Conservation (phyloP, 1,284 basidiomycete species). For the Heterobasidion irregulare region DNA sequence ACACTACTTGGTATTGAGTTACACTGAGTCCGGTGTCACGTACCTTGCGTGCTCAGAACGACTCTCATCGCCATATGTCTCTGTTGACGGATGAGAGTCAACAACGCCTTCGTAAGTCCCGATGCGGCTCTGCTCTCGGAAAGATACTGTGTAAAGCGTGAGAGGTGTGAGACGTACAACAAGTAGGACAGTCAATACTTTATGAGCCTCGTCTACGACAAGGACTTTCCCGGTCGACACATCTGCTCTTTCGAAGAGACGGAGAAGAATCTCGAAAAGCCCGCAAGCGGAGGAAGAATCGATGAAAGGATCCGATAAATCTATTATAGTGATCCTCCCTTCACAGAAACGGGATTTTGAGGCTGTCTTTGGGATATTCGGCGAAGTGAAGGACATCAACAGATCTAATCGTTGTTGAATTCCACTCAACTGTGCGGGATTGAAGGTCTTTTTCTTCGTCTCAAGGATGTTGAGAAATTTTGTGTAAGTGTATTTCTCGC, state of each 20-base stretch:
- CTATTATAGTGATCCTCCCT: slow-evolving; percentile 55
- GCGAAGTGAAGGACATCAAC: slow-evolving; percentile 40
- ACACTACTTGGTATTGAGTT: background rate
- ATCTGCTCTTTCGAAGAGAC: slow-evolving; percentile 56
- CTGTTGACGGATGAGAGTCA: slow-evolving; percentile 59
- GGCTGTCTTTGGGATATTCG: too few relatives aligned
- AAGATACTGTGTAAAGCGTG: slow-evolving; percentile 41
- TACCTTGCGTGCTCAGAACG: slow-evolving; percentile 67
- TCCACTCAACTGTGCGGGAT: slow-evolving; percentile 39
- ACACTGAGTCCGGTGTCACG: slow-evolving; percentile 1
- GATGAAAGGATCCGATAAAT: slow-evolving; percentile 66
- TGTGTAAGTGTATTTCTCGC: slow-evolving; percentile 34
- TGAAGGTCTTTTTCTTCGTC: slow-evolving; percentile 39
- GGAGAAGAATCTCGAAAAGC: slow-evolving; percentile 59
- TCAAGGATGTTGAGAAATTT: slow-evolving; percentile 41
- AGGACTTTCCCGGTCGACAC: slow-evolving; percentile 61
- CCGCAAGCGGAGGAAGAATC: slow-evolving; percentile 59
- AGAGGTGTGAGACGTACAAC: background rate
- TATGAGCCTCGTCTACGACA: slow-evolving; percentile 69
- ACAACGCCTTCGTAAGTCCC: slow-evolving; percentile 48
- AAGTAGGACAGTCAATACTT: slow-evolving; percentile 30
- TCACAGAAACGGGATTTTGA: slow-evolving; percentile 31
- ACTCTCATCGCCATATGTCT: slow-evolving; percentile 65
- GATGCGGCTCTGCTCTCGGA: slow-evolving; percentile 33
- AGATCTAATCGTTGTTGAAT: slow-evolving; percentile 54